Base-by-base conservation (phyloP, 306 rosid species). In the Quercus agrifolia region DNA sequence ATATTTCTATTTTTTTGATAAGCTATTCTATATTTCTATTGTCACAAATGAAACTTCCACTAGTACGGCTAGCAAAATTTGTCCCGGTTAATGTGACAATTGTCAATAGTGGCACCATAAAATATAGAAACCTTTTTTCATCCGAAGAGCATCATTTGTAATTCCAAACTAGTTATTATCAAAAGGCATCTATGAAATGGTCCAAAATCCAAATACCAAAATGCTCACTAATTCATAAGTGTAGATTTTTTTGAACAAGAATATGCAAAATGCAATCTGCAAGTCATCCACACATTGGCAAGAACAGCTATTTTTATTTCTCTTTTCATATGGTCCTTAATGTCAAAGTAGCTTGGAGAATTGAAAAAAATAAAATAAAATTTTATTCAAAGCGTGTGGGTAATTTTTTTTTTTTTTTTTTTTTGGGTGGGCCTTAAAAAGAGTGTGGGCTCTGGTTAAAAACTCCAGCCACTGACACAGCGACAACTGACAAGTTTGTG, bases 351-450 rank as follows among this genome's bases (percentile, higher is more conserved):
- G 6, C 66, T 4, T 11, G 66, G 9, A 27, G 4, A 7, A 3
- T 28, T 62, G 17, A 11, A 58, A n/a, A 8, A 10, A 21, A 21
- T 5, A 61, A 27, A 25, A 62, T 11, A 63, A 64, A 28, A 46
- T 23, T 19, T 49, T 61, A 30, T 71, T 28, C 41, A 59, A 79
- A 71, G 52, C 82, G 55, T n/a, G 82, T 59, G 71, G 61, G 35
- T 21, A 0, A 5, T 0, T 38, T 38, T 35, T 35, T 35, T 35
- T 31, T 38, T 38, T 10, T 51, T 18, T 0, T 10, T 23, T 23
- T 23, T 21, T 21, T 21, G 21, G 25, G 23, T 51, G n/a, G 12
- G 19, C 3, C 54, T 2, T 9, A 9, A 20, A 75, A 35, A 5
- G 46, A 5, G 23, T 0, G 67, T 35, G 83, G 74, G 54, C 70